These are phyloP conservation scores for Blastobotrys apis DNA, from an alignment of 1,139 yeast genomes.

Conservation along the genomic window DNA sequence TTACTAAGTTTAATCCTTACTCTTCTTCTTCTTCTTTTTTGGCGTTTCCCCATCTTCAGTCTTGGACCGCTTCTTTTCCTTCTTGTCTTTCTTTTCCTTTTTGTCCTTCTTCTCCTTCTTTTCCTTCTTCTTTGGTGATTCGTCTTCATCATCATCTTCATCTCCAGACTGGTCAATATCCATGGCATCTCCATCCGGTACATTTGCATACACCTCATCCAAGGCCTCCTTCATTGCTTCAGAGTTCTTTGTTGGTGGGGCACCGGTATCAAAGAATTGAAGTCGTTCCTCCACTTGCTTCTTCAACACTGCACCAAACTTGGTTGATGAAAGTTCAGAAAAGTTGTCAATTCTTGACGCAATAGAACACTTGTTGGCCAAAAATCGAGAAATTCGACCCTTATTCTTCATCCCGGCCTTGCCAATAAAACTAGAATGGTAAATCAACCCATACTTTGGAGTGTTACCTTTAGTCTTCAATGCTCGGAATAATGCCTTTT, in stretches of 20 bases:
- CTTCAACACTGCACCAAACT: constrained; percentile 86
- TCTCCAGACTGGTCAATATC: constrained; percentile 47
- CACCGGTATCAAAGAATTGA: constrained; percentile 92
- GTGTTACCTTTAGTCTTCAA: constrained; percentile 97
- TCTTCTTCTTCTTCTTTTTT: constrained; percentile 38
- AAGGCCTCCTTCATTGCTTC: constrained; percentile 92
- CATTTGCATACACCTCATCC: constrained; percentile 52
- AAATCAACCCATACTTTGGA: constrained; percentile 95
- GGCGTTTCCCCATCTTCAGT: constrained; percentile 29
- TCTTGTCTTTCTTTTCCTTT: constrained; percentile 37
- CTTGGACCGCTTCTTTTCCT: constrained; percentile 29
- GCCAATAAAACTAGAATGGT: constrained; percentile 95
- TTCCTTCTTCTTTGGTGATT: constrained; percentile 32
- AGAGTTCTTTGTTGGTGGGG: constrained; percentile 92
- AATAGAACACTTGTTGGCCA: constrained; percentile 98
- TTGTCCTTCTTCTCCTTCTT: constrained; percentile 40
- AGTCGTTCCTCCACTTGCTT: constrained; percentile 97
- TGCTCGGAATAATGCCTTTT: constrained; percentile 97
- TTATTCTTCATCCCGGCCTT: constrained; percentile 95
- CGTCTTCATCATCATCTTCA: constrained; percentile 36
- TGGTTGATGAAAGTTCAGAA: constrained; percentile 52
- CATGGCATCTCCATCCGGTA: constrained; percentile 46
- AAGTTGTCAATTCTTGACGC: constrained; percentile 98
- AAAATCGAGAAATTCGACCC: constrained; percentile 97
- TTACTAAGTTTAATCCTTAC: constrained; percentile 20